Evolutionary conservation across 495 filamentous ascomycete genomes (phyloP).

Genomic region (Penicillium diatomitis): DNA sequence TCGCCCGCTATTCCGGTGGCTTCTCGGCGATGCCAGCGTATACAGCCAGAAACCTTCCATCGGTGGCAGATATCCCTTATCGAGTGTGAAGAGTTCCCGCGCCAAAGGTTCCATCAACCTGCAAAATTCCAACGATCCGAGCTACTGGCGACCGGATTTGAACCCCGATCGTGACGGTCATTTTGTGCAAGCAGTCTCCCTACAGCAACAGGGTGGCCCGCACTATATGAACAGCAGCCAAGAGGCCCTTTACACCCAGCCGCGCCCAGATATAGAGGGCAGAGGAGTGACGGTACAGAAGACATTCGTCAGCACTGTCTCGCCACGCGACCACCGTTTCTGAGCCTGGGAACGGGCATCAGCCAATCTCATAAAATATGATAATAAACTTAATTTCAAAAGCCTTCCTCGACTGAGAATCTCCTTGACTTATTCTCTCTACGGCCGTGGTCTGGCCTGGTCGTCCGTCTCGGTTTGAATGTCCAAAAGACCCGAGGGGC

Average conservation of each 20-base stretch:
- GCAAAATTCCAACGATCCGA: neutral
- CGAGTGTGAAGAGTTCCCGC: neutral
- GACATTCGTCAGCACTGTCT: conserved; percentile 2
- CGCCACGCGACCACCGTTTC: neutral
- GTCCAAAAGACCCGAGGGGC: no score
- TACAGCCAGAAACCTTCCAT: neutral
- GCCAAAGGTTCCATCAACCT: neutral
- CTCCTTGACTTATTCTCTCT: no score
- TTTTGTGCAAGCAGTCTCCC: neutral
- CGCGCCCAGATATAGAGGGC: neutral
- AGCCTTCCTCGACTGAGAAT: no score
- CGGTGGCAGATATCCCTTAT: neutral
- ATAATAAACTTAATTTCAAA: no score
- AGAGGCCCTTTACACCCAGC: conserved; percentile 6
- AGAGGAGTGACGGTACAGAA: conserved; percentile 4
- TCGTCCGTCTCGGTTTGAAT: no score
- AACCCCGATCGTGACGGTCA: neutral
- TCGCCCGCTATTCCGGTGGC: conserved; percentile 25
- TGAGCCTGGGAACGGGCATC: no score
- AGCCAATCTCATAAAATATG: no score
- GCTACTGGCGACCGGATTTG: conserved; percentile 7
- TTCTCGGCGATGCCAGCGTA: conserved; percentile 3
- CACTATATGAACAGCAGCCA: conserved; percentile 2
- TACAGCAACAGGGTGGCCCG: neutral
- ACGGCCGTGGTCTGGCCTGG: no score